Conservation (phyloP, 371 early-diverging fungal species). For the Chytridiales sp. region DNA sequence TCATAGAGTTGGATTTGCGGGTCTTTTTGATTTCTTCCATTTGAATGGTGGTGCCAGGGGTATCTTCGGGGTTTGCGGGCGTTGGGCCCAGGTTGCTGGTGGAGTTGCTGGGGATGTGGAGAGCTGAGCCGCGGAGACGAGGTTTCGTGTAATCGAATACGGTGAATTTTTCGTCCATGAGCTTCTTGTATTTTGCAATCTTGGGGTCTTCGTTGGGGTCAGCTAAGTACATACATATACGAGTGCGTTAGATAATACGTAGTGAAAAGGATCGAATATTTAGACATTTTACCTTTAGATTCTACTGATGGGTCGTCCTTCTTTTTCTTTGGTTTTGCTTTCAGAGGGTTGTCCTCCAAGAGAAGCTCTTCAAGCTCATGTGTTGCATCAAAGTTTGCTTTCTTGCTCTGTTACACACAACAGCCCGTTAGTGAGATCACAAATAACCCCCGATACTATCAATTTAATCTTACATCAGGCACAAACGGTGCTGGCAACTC, state of each 20-base stretch:
- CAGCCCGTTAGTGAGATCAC: no score
- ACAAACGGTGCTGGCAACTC: conserved; percentile 46
- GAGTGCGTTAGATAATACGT: not conserved
- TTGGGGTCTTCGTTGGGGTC: no score
- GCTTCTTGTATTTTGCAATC: conserved; percentile 27
- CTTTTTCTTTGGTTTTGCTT: conserved; percentile 46
- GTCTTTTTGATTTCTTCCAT: no score
- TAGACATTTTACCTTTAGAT: conserved; percentile 9
- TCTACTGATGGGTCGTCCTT: conserved; percentile 28
- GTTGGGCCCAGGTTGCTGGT: no score
- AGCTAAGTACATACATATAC: no score
- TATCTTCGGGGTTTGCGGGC: no score
- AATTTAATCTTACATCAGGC: conserved; percentile 57
- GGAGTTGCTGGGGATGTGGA: no score
- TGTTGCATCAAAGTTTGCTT: conserved; percentile 80
- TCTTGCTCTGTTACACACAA: conserved; percentile 24
- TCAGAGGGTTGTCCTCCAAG: conserved; percentile 81
- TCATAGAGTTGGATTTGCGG: no score
- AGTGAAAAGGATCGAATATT: not conserved
- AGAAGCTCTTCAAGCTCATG: conserved; percentile 90
- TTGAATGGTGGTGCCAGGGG: no score
- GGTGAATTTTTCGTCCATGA: conserved; percentile 44
- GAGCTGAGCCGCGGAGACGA: no score
- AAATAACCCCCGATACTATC: no score
- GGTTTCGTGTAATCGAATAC: conserved; percentile 44